These are phyloP conservation scores for Blastocystis sp. DNA, from an alignment of 352 stramenopile species.

Conservation along the genomic window DNA sequence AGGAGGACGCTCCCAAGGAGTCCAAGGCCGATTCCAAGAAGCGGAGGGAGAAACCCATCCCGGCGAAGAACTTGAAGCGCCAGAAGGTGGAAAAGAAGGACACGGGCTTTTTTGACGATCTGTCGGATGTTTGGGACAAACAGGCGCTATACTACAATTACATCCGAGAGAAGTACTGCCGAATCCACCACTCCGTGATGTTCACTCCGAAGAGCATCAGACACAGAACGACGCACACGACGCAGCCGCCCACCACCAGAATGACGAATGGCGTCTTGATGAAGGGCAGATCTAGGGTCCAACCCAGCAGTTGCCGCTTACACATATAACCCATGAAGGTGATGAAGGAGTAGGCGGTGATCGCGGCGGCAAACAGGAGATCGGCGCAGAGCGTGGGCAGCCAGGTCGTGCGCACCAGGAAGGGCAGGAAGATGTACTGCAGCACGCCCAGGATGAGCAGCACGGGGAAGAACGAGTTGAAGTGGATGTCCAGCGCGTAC, in stretches of 20 bases:
- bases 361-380: conserved; percentile 85
- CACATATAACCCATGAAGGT: conserved; percentile 92
- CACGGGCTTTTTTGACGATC: conserved; percentile 50
- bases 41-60: not conserved
- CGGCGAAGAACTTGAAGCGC: conserved; percentile 51
- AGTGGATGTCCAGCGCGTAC: conserved; percentile 98
- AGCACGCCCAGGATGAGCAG: conserved; percentile 91
- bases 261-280: conserved; percentile 59
- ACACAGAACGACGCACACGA: conserved; percentile 10
- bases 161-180: conserved; percentile 6
- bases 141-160: not conserved
- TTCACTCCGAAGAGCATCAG: conserved; percentile 50
- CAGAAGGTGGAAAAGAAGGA: conserved; percentile 11
- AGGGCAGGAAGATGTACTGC: conserved; percentile 87
- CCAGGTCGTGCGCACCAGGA: conserved; percentile 85
- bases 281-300: conserved; percentile 20
- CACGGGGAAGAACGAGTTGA: conserved; percentile 94
- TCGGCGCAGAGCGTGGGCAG: conserved; percentile 85
- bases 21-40: not conserved
- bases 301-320: conserved; percentile 71
- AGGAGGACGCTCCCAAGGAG: not conserved
- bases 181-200: conserved; percentile 28
- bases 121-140: conserved; percentile 32
- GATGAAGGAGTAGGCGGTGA: conserved; percentile 94
- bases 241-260: conserved; percentile 28